These are phyloP conservation scores for Leishmania mexicana DNA, from an alignment of 208 protist species.

Conservation along the genomic window DNA sequence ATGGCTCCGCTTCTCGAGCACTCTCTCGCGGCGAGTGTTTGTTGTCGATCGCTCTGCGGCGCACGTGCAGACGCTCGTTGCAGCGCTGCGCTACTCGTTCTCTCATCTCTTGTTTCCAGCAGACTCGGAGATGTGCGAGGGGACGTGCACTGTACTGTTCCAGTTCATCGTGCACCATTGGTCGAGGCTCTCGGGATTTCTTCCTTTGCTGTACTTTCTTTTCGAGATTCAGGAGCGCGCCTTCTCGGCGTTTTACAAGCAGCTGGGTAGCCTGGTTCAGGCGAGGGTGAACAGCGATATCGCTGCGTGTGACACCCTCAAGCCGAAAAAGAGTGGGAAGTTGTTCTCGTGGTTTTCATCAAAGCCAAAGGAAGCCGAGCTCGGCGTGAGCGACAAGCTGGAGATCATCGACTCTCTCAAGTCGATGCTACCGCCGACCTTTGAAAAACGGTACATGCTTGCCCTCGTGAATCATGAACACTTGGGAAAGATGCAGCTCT, in stretches of 20 bases:
- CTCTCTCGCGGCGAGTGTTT: constrained; percentile 23
- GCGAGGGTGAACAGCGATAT: constrained; percentile 17
- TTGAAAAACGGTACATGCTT: constrained; percentile 34
- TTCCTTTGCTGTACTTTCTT: constrained; percentile 38
- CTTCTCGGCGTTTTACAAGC: constrained; percentile 27
- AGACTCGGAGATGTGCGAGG: not conserved
- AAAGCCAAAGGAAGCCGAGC: constrained; percentile 30
- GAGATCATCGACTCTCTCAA: constrained; percentile 24
- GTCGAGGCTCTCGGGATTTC: constrained; percentile 19
- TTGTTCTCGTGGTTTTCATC: constrained; percentile 38
- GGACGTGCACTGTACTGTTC: constrained; percentile 18
- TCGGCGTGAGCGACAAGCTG: constrained; percentile 29
- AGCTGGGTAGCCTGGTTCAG: constrained; percentile 16
- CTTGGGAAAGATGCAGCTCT: constrained; percentile 24
- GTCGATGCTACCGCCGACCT: constrained; percentile 5
- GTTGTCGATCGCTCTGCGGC: constrained; percentile 25
- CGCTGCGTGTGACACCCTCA: constrained; percentile 20
- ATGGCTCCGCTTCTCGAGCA: constrained; percentile 20
- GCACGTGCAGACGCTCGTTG: constrained; percentile 32
- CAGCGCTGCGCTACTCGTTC: constrained; percentile 33
- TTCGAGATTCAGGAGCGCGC: constrained; percentile 30
- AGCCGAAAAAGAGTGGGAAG: constrained; percentile 26
- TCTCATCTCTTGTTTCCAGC: constrained; percentile 27
- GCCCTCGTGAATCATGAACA: constrained; percentile 25
- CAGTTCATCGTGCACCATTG: constrained; percentile 28